Percentiles rank a stretch among this genome's conserved stretches.
These are phyloP conservation scores for Linum tenue DNA, from an alignment of 345 rosid genomes.

Conservation along the genomic window DNA sequence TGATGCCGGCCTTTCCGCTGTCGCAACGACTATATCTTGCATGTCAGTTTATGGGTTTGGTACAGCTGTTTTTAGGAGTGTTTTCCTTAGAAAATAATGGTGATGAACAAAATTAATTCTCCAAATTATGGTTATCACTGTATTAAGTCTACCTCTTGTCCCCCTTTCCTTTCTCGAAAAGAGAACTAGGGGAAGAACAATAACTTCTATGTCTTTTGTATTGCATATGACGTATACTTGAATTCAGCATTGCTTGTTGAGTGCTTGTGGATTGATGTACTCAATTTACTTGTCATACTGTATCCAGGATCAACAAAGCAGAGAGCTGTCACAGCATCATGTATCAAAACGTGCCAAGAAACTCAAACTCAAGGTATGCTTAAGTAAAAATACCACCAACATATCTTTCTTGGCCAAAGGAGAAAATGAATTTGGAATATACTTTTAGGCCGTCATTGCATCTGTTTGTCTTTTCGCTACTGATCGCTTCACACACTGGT, in stretches of 20 bases:
- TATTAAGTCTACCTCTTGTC: not conserved
- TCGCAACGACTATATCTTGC: too few relatives aligned
- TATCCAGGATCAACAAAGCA: conserved; percentile 92
- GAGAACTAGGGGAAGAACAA: not conserved
- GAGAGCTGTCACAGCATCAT: conserved; percentile 93
- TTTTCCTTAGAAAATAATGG: not conserved
- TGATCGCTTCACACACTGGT: not conserved
- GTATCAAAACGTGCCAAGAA: conserved; percentile 87
- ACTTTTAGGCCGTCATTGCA: not conserved
- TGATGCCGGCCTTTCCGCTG: too few relatives aligned
- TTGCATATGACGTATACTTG: not conserved
- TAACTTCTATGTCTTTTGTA: not conserved
- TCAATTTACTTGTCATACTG: not conserved
- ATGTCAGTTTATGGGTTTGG: not conserved
- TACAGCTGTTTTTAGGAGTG: not conserved
- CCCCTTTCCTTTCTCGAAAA: not conserved
- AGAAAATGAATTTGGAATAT: not conserved
- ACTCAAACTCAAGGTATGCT: conserved; percentile 71
- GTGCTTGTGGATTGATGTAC: not conserved
- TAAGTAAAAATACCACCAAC: not conserved
- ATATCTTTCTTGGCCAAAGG: too few relatives aligned
- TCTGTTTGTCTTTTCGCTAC: not conserved
- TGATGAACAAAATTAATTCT: not conserved
- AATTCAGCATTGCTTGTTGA: too few relatives aligned
- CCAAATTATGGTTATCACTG: not conserved